Conservation (phyloP, 169 alveolate species). For the Perkinsus olseni region DNA sequence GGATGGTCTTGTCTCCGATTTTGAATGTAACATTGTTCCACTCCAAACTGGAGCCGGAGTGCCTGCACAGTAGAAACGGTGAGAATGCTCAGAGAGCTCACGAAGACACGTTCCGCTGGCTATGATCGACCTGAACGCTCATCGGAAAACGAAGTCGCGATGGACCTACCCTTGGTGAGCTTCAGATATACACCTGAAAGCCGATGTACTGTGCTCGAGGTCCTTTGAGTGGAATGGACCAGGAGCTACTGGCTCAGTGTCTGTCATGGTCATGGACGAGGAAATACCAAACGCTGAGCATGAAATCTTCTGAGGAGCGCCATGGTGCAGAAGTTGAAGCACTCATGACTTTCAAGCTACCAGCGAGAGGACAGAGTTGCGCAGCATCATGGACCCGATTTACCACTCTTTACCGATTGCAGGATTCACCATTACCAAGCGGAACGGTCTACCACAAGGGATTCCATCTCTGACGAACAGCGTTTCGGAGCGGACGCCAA, state of each 20-base stretch:
- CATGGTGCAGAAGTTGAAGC: too few species aligned
- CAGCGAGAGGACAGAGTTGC: too few species aligned
- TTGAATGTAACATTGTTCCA: background rate
- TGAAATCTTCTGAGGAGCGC: background rate
- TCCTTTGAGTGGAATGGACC: background rate
- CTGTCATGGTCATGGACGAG: background rate
- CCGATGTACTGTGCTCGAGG: background rate
- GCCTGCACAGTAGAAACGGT: background rate
- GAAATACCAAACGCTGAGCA: background rate
- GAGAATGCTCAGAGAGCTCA: too few species aligned
- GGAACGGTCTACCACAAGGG: too few species aligned
- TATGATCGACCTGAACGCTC: background rate
- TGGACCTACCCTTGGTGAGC: background rate
- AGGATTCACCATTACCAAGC: too few species aligned
- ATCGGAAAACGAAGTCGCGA: background rate
- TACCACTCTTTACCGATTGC: too few species aligned
- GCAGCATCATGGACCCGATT: too few species aligned
- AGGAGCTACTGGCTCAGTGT: background rate
- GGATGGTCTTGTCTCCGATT: background rate
- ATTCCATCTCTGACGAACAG: too few species aligned
- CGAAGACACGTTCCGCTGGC: too few species aligned
- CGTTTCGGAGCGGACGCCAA: too few species aligned
- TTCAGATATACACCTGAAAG: background rate
- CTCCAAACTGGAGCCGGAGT: background rate
- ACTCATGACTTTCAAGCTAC: too few species aligned